Evolutionary conservation across 768 basidiomycete species (phyloP).

Genomic region (Pleurotus sapidus): DNA sequence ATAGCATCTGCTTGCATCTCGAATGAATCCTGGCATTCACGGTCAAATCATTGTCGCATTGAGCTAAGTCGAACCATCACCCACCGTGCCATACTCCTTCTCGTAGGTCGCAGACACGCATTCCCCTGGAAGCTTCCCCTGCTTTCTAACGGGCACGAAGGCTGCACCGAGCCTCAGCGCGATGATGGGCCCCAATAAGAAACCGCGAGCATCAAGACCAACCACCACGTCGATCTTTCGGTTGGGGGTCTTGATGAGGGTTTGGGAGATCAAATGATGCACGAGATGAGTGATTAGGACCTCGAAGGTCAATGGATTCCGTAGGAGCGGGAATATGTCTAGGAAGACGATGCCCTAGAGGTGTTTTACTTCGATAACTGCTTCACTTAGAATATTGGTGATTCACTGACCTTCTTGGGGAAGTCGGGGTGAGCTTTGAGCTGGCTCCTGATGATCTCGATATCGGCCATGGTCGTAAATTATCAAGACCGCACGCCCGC

Average conservation of each 20-base stretch:
- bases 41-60: neutral
- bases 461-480: slow-evolving; percentile 60
- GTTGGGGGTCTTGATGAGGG: slow-evolving; percentile 53
- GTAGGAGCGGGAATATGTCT: slow-evolving; percentile 93
- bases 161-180: slow-evolving; percentile 89
- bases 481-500: neutral
- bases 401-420: slow-evolving; percentile 74
- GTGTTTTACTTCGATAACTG: neutral
- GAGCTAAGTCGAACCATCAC: slow-evolving; percentile 19
- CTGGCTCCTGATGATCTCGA: slow-evolving; percentile 63
- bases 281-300: slow-evolving; percentile 86
- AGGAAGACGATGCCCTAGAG: slow-evolving; percentile 84
- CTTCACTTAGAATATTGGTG: neutral
- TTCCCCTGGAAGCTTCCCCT: slow-evolving; percentile 90
- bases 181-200: slow-evolving; percentile 90
- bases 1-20: slow-evolving; percentile 93
- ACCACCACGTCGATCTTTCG: slow-evolving; percentile 90
- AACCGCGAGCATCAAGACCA: slow-evolving; percentile 94
- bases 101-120: slow-evolving; percentile 73
- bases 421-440: slow-evolving; percentile 72
- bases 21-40: slow-evolving; percentile 77
- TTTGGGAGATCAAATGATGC: slow-evolving; percentile 80
- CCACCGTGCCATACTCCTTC: slow-evolving; percentile 91
- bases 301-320: slow-evolving; percentile 85
- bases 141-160: slow-evolving; percentile 94